A percentile compares a stretch with the other conserved stretches of the same genome.
phyloP scores from a whole-genome alignment of 2,329 filamentous ascomycete genomes.

The Elsinoe australis region DNA sequence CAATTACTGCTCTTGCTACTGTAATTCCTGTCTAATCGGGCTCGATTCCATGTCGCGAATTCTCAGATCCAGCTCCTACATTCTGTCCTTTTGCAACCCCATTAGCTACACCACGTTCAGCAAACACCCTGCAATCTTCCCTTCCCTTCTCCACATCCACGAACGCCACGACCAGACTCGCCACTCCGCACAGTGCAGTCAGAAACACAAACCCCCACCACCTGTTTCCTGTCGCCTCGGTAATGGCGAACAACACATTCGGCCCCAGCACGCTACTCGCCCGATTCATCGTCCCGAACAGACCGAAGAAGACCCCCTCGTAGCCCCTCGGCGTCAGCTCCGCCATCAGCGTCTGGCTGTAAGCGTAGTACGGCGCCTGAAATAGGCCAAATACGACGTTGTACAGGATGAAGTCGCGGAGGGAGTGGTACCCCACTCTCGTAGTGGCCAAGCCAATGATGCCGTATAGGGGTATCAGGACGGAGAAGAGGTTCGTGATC shows the following conservation, averaged over 20 bases:
- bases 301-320: slow-evolving; percentile 62
- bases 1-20: background rate
- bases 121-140: slow-evolving; percentile 13
- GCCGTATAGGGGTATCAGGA: slow-evolving; percentile 15
- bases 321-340: slow-evolving; percentile 61
- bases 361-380: slow-evolving; percentile 63
- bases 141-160: slow-evolving; percentile 18
- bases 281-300: slow-evolving; percentile 40
- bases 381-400: slow-evolving; percentile 55
- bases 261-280: slow-evolving; percentile 15
- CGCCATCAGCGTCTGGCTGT: slow-evolving; percentile 63
- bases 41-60: no score
- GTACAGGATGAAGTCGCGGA: slow-evolving; percentile 23
- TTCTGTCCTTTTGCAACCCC: background rate
- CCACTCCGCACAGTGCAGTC: slow-evolving; percentile 2
- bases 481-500: slow-evolving; percentile 16
- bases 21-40: background rate
- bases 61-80: background rate
- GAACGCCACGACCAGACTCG: slow-evolving; percentile 8
- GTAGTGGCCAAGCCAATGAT: background rate
- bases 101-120: background rate
- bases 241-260: slow-evolving; percentile 18
- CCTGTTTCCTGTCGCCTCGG: slow-evolving; percentile 9
- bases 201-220: slow-evolving; percentile 17
- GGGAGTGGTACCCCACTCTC: background rate